Evolutionary conservation across 2,329 filamentous ascomycete genomes (phyloP).

Genomic region (Esteya vermicola): DNA sequence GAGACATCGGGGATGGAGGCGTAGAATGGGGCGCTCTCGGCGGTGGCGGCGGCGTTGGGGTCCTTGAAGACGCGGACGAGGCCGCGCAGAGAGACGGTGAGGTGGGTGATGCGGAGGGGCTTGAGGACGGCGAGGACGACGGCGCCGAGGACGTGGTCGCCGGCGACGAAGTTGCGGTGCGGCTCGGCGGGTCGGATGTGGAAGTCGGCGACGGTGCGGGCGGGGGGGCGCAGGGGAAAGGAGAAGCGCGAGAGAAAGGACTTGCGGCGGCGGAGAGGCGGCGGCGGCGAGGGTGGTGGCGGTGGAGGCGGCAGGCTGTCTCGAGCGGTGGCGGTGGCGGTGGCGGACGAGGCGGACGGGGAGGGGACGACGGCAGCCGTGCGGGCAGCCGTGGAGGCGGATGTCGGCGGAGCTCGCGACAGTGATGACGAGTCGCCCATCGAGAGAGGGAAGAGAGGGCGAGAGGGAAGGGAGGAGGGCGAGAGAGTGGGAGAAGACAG

Average conservation of each 20-base stretch:
- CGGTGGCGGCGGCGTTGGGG: slow-evolving; percentile 33
- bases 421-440: no score
- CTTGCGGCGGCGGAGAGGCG: slow-evolving; percentile 7
- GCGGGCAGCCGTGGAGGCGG: no score
- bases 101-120: slow-evolving; percentile 63
- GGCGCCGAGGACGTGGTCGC: slow-evolving; percentile 59
- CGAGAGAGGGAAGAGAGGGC: no score
- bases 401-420: no score
- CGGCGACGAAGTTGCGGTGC: slow-evolving; percentile 60
- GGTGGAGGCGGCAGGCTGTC: background rate
- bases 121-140: slow-evolving; percentile 62
- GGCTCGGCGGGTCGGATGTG: slow-evolving; percentile 65
- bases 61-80: slow-evolving; percentile 69
- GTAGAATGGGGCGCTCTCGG: slow-evolving; percentile 18
- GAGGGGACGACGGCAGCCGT: no score
- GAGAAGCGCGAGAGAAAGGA: slow-evolving; percentile 39
- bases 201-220: slow-evolving; percentile 61
- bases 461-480: no score
- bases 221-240: slow-evolving; percentile 33
- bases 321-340: no score
- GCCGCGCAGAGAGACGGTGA: slow-evolving; percentile 64
- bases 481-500: no score
- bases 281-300: background rate
- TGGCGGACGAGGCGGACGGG: no score
- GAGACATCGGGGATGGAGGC: slow-evolving; percentile 6